Evolutionary conservation across 1,284 basidiomycete species (phyloP).

Genomic region (Phellopilus nigrolimitatus): DNA sequence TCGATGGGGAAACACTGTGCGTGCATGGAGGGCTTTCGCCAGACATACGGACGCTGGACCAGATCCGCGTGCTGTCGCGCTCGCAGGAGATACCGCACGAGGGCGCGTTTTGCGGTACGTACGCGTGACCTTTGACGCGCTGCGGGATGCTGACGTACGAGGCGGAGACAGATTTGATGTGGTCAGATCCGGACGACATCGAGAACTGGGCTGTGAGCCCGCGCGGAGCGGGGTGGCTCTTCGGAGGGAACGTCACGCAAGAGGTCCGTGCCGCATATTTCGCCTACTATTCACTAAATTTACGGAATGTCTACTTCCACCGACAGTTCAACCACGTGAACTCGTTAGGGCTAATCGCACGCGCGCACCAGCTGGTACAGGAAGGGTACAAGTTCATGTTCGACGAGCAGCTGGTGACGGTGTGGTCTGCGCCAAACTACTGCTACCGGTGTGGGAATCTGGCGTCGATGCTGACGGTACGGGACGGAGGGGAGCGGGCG

Average conservation of each 20-base stretch:
- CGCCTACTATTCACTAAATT: slow-evolving; percentile 4
- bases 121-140: neutral
- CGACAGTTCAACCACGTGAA: slow-evolving; percentile 90
- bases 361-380: slow-evolving; percentile 93
- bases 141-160: slow-evolving; percentile 8
- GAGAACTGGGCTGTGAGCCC: slow-evolving; percentile 96
- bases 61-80: slow-evolving; percentile 85
- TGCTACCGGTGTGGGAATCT: slow-evolving; percentile 84
- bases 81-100: slow-evolving; percentile 97
- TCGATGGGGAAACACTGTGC: slow-evolving; percentile 87
- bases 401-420: slow-evolving; percentile 89
- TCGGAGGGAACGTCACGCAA: slow-evolving; percentile 80
- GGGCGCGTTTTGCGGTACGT: slow-evolving; percentile 91
- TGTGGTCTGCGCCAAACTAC: slow-evolving; percentile 98
- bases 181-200: slow-evolving; percentile 96
- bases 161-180: slow-evolving; percentile 76
- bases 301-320: neutral
- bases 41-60: slow-evolving; percentile 88
- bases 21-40: slow-evolving; percentile 93
- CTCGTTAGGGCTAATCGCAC: slow-evolving; percentile 76
- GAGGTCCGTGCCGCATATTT: slow-evolving; percentile 71
- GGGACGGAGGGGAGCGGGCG: slow-evolving; percentile 55
- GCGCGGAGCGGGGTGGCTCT: slow-evolving; percentile 94
- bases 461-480: slow-evolving; percentile 71
- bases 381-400: slow-evolving; percentile 99